Conservation (phyloP, 169 alveolate species). For the Toxoplasma gondii region DNA sequence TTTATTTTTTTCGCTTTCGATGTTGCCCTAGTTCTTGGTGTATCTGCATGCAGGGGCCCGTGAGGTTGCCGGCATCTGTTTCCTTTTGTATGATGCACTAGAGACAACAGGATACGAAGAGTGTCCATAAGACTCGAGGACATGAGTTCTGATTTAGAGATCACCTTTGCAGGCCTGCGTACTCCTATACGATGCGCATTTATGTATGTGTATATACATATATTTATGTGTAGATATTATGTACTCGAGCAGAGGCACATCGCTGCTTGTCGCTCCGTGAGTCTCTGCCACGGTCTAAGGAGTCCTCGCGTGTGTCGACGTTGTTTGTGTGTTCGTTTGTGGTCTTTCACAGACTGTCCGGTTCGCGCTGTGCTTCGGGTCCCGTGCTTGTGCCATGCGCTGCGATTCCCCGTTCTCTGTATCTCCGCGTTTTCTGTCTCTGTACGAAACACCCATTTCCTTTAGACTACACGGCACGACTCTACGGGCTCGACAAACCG, state of each 20-base stretch:
- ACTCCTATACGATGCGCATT: no score
- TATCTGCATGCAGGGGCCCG: no score
- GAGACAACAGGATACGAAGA: no score
- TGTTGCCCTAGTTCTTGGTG: no score
- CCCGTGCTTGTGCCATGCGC: background rate
- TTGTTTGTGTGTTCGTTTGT: background rate
- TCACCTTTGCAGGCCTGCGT: background rate
- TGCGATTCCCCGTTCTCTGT: background rate
- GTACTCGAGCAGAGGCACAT: background rate
- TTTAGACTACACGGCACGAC: background rate
- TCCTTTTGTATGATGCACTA: no score
- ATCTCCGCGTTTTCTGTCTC: background rate
- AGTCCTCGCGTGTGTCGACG: background rate
- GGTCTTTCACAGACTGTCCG: background rate
- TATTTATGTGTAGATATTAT: background rate
- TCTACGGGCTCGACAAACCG: constrained; percentile 2
- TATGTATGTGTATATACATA: background rate
- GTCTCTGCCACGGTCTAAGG: no score
- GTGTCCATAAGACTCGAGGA: background rate
- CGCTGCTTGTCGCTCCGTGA: no score
- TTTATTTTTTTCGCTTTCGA: no score
- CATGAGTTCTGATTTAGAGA: background rate
- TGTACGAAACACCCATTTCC: background rate
- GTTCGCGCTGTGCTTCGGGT: background rate
- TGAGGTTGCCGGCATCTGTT: no score